Evolutionary conservation across 2,329 filamentous ascomycete species (phyloP).

Genomic region (Hypoxylon rubiginosum): DNA sequence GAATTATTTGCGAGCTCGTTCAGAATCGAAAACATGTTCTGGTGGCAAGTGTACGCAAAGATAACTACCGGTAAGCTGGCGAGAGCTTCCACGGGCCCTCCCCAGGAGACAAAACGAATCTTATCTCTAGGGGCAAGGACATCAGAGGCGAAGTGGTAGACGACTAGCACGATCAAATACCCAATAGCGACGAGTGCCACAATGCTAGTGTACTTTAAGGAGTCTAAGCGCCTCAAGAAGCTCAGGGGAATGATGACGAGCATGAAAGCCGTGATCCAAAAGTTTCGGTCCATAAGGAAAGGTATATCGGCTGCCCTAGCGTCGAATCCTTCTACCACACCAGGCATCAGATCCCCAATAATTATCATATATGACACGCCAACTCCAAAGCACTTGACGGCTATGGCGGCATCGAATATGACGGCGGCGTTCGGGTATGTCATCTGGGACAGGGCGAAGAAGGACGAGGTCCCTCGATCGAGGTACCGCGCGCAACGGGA

Average conservation of each 20-base stretch:
- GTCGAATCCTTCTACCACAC: slow-evolving; percentile 86
- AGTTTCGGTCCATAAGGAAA: slow-evolving; percentile 89
- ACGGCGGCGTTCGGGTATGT: slow-evolving; percentile 97
- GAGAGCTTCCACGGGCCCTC: slow-evolving; percentile 81
- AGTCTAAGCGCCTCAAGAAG: slow-evolving; percentile 91
- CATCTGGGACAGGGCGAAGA: slow-evolving; percentile 96
- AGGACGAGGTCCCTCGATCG: slow-evolving; percentile 88
- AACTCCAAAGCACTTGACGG: slow-evolving; percentile 97
- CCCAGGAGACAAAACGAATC: slow-evolving; percentile 83
- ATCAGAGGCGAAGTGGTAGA: slow-evolving; percentile 91
- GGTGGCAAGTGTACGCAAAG: slow-evolving; percentile 99
- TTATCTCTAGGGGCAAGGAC: slow-evolving; percentile 79
- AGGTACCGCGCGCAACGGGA: slow-evolving; percentile 93
- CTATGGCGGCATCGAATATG: slow-evolving; percentile 94
- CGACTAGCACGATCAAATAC: slow-evolving; percentile 91
- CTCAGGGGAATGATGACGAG: slow-evolving; percentile 94
- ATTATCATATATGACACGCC: slow-evolving; percentile 98
- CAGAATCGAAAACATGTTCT: slow-evolving; percentile 99
- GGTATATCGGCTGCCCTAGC: slow-evolving; percentile 71
- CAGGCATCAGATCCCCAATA: slow-evolving; percentile 98
- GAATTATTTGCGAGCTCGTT: slow-evolving; percentile 94
- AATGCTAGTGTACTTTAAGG: slow-evolving; percentile 96
- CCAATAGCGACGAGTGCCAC: slow-evolving; percentile 92
- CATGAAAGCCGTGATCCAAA: slow-evolving; percentile 99
- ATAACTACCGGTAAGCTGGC: slow-evolving; percentile 94